Conservation (phyloP, 139 green algal genomes). For the Closterium sp. region DNA sequence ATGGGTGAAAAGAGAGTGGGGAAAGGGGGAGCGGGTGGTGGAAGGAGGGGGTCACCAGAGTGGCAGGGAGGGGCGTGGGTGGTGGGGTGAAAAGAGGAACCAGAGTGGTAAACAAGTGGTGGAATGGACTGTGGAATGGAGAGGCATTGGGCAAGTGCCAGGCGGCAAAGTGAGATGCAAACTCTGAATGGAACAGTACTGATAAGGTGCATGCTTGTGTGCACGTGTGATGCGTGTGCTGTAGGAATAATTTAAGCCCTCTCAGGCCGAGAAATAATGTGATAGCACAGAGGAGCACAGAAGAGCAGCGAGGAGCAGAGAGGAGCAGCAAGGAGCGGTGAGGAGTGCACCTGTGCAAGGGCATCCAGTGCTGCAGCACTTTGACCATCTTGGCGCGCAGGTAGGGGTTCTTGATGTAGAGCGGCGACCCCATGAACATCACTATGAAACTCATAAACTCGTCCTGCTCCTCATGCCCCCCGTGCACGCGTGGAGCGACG, state of each 20-base stretch:
- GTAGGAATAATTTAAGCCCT: too few species aligned
- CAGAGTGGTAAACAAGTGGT: background rate
- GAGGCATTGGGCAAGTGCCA: too few species aligned
- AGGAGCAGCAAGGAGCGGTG: too few species aligned
- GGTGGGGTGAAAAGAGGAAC: background rate
- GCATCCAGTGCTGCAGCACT: conserved; percentile 62
- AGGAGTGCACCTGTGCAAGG: conserved; percentile 26
- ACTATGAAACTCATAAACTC: conserved; percentile 72
- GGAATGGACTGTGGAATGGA: too few species aligned
- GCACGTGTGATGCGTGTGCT: too few species aligned
- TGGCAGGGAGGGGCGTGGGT: background rate
- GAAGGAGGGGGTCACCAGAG: background rate
- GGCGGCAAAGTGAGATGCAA: too few species aligned
- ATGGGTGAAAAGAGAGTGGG: background rate
- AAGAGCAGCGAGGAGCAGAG: too few species aligned
- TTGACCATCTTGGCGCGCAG: conserved; percentile 82
- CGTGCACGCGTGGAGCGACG: too few species aligned
- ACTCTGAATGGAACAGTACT: too few species aligned
- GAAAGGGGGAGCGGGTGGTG: background rate
- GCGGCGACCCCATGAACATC: conserved; percentile 65
- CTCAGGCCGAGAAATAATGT: too few species aligned
- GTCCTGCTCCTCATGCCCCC: conserved; percentile 41
- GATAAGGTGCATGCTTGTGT: too few species aligned
- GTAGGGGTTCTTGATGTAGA: conserved; percentile 80
- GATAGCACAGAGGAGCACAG: too few species aligned